Evolutionary conservation across 106 monocot genomes (phyloP), one percentile per base, ranked within the genome.

Genomic region (Platanthera guangdongensis): DNA sequence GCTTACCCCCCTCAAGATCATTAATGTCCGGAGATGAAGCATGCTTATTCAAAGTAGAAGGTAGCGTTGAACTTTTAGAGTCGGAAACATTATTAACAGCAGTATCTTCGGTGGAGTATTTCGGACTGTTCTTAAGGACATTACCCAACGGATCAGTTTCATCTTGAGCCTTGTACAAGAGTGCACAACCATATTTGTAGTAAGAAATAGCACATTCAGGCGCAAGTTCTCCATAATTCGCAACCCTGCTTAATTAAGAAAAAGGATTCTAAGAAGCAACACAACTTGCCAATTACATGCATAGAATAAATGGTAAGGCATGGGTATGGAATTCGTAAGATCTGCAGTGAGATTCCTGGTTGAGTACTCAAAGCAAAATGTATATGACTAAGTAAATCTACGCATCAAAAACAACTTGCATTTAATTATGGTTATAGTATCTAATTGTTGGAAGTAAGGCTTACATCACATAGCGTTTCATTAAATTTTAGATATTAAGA

Each of bases 91-190:
- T 68, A 59, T 49, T 68, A 81, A 71, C 59, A 74, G 77, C 73
- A 50, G 79, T 77, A 25, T 46, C 76, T 30, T 78, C 76, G 57
- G 74, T 75, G 14, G 54, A 25, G 72, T 71, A 82, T 68, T 47
- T 80, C n/a, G 75, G 22, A 73, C 79, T 45, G 52, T 52, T 80
- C 64, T 86, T 86, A 32, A 86, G 91, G 32, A 91, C 81, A 84
- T 87, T 75, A 60, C 82, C 91, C 59, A 97, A 74, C 47, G 93
- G 93, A 85, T 91, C 91, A 75, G 91, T 78, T 78, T 97, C 96
- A 50, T 93, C 96, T 82, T 97, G 96, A 22, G 87, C 80, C 86
- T 97, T 97, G 81, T 80, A 97, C 39, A 97, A 78, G 16, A 97
- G 75, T 45, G 96, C 93, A 79, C 79, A 87, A 50, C 96, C 93